phyloP scores from a whole-genome alignment of 305 asterid species.

The Fraxinus paxiana region DNA sequence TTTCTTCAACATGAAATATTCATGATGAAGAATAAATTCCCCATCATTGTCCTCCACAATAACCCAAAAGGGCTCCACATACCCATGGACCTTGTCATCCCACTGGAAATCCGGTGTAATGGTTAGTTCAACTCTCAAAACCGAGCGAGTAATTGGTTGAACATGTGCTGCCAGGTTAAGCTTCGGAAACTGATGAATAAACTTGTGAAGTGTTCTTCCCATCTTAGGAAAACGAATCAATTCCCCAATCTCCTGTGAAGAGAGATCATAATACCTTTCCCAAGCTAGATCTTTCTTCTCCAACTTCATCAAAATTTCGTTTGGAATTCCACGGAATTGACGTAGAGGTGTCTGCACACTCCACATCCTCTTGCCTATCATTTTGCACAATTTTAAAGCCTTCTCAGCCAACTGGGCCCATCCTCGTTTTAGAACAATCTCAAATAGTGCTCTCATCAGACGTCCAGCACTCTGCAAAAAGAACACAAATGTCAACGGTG shows the following conservation, averaged over 20 bases:
- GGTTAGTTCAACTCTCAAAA: conserved; percentile 75
- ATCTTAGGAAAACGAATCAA: conserved; percentile 69
- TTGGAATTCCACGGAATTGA: conserved; percentile 82
- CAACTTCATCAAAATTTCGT: conserved; percentile 74
- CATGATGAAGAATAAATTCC: conserved; percentile 83
- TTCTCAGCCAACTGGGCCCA: conserved; percentile 88
- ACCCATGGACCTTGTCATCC: conserved; percentile 98
- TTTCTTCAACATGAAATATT: conserved; percentile 84
- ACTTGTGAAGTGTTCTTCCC: conserved; percentile 78
- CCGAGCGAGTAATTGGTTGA: conserved; percentile 88
- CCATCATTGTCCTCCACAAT: conserved; percentile 93
- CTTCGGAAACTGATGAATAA: conserved; percentile 87
- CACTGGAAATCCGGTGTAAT: conserved; percentile 86
- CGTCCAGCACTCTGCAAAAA: conserved; percentile 87
- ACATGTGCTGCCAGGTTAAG: conserved; percentile 85
- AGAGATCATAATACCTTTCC: conserved; percentile 90
- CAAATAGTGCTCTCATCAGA: conserved; percentile 86
- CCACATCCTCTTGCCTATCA: conserved; percentile 93
- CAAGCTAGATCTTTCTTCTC: conserved; percentile 90
- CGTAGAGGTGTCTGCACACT: conserved; percentile 99
- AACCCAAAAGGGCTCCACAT: conserved; percentile 93
- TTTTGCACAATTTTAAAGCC: conserved; percentile 87
- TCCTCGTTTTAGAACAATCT: conserved; percentile 82
- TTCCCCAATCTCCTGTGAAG: conserved; percentile 87
- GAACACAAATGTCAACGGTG: neutral